Evolutionary conservation across 1,139 yeast genomes (phyloP), one percentile per base, ranked within the genome.

Genomic region (Pichia kudriavzevii): DNA sequence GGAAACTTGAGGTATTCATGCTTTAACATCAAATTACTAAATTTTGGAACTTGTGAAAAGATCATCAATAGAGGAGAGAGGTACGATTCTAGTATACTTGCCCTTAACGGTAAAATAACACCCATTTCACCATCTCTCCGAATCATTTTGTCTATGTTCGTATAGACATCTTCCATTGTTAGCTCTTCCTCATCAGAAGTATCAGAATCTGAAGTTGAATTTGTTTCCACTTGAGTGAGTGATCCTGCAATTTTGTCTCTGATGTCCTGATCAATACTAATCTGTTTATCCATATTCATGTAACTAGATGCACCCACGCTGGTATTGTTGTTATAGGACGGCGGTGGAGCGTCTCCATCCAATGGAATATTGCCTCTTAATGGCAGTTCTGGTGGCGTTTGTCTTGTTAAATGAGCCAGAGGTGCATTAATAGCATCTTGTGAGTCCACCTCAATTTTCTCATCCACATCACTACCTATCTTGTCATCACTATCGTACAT

Each of bases 61-160:
- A 67, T 56, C 42, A 61, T 59, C 23, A 71, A 40, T 17, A 68
- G 38, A 1, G 73, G 66, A 8, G 66, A 66, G 32, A 66, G 46
- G 34, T 63, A 60, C 10, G 63, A 52, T 36, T 56, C 62, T 27
- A 50, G 35, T 6, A 52, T 46, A 3, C 56, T 58, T 9, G 53
- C 48, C 15, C 52, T 42, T 2, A 53, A 43, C 0, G 73, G 69
- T 28, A 68, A 39, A 16, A 69, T 42, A 5, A 67, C 48, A 0
- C 67, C 59, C 2, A 63, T 58, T 2, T 40, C 31, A n/a, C 22
- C 36, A 0, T 34, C 34, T 2, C 30, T 38, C 19, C 43, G 39
- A 16, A 39, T 27, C 32, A 48, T 50, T 22, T 49, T 51, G 4
- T 49, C 29, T 6, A 53, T 35, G 35, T 61, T 63, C 8, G 52